Conservation (phyloP, 2,329 filamentous ascomycete genomes). For the Fusarium kyushuense region DNA sequence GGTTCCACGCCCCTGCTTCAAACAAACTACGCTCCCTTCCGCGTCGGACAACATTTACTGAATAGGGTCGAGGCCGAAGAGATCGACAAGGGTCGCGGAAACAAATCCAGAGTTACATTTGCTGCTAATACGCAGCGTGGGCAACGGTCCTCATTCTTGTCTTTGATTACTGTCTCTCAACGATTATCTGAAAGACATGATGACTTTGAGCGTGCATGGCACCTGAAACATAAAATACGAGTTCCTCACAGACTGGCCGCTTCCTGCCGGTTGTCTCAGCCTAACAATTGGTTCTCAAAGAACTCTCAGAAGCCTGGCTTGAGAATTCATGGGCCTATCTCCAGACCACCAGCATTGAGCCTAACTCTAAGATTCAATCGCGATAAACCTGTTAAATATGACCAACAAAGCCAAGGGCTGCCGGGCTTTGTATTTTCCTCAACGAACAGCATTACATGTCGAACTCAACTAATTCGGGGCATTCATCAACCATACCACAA, state of each 20-base stretch:
- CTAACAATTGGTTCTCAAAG: slow-evolving; percentile 43
- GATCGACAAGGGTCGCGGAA: slow-evolving; percentile 43
- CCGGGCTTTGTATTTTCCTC: slow-evolving; percentile 2
- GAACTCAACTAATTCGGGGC: slow-evolving; percentile 20
- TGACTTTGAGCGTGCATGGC: slow-evolving; percentile 11
- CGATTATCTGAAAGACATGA: slow-evolving; percentile 32
- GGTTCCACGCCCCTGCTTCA: slow-evolving; percentile 41
- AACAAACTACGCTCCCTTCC: slow-evolving; percentile 40
- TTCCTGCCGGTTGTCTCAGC: slow-evolving; percentile 46
- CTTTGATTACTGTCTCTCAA: slow-evolving; percentile 36
- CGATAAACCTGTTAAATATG: slow-evolving; percentile 11
- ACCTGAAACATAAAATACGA: slow-evolving; percentile 41
- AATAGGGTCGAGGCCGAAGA: slow-evolving; percentile 42
- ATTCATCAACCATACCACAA: slow-evolving; percentile 19
- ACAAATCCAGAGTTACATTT: slow-evolving; percentile 42
- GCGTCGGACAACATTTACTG: slow-evolving; percentile 45
- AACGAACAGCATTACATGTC: background rate
- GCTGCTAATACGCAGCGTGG: slow-evolving; percentile 34
- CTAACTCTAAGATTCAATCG: slow-evolving; percentile 23
- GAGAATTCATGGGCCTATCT: slow-evolving; percentile 38
- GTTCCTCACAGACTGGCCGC: slow-evolving; percentile 42
- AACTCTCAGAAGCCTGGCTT: slow-evolving; percentile 41
- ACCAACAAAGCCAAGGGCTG: slow-evolving; percentile 1
- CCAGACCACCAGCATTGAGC: slow-evolving; percentile 18
- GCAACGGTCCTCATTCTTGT: slow-evolving; percentile 32